Percentiles rank a stretch among this genome's conserved stretches.
Evolutionary conservation across 495 filamentous ascomycete genomes (phyloP).

Genomic region (Ramalina peruviana): DNA sequence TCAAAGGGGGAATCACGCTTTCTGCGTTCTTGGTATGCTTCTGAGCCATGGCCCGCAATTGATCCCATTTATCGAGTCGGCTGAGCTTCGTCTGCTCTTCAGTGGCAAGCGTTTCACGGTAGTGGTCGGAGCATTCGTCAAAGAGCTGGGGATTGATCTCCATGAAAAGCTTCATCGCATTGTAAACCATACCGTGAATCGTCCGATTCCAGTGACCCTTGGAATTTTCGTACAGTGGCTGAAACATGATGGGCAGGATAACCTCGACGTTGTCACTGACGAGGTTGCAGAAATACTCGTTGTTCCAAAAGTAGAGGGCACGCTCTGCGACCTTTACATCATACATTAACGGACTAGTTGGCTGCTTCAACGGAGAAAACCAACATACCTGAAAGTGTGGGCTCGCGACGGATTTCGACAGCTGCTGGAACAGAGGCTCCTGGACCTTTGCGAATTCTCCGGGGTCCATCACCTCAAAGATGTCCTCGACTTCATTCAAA

Average conservation of each 20-base stretch:
- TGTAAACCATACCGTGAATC: slow-evolving; percentile 99
- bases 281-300: slow-evolving; percentile 99
- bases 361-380: not conserved
- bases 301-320: slow-evolving; percentile 99
- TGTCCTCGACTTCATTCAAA: slow-evolving; percentile 97
- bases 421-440: slow-evolving; percentile 89
- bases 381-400: slow-evolving; percentile 80
- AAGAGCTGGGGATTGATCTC: slow-evolving; percentile 98
- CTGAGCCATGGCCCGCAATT: slow-evolving; percentile 65
- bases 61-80: slow-evolving; percentile 75
- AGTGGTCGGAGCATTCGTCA: slow-evolving; percentile 95
- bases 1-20: slow-evolving; percentile 23
- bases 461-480: slow-evolving; percentile 99
- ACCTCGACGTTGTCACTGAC: slow-evolving; percentile 98
- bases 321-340: slow-evolving; percentile 67
- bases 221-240: slow-evolving; percentile 95
- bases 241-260: slow-evolving; percentile 98
- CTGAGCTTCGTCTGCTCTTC: slow-evolving; percentile 62
- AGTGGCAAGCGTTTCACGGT: slow-evolving; percentile 89
- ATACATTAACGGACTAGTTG: not conserved
- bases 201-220: slow-evolving; percentile 99
- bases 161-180: slow-evolving; percentile 99
- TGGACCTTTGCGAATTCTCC: slow-evolving; percentile 98
- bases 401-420: slow-evolving; percentile 95
- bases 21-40: slow-evolving; percentile 41